Evolutionary conservation across 441 rosid genomes (phyloP).

Genomic region (Dalechampia spathulata): DNA sequence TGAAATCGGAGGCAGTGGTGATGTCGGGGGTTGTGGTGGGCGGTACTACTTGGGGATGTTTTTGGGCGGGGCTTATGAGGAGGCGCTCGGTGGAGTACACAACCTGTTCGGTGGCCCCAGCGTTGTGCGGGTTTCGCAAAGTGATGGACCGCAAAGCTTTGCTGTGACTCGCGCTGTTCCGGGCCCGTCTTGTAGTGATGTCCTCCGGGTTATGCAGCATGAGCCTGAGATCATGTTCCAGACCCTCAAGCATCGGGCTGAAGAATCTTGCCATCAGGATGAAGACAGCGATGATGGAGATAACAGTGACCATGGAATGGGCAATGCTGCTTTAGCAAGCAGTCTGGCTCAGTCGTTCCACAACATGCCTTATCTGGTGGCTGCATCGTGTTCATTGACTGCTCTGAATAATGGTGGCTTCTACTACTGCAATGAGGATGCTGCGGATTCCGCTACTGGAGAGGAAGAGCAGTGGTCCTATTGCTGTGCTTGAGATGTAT

Average conservation of each 20-base stretch:
- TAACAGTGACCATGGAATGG: slow-evolving; percentile 24
- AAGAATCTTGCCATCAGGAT: slow-evolving; percentile 39
- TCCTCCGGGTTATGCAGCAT: slow-evolving; percentile 90
- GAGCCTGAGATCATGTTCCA: slow-evolving; percentile 92
- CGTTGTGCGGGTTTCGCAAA: slow-evolving; percentile 75
- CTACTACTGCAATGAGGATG: slow-evolving; percentile 49
- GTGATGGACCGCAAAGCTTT: slow-evolving; percentile 87
- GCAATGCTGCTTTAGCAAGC: slow-evolving; percentile 29
- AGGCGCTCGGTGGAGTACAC: slow-evolving; percentile 96
- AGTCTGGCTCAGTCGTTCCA: slow-evolving; percentile 61
- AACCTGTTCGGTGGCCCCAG: slow-evolving; percentile 96
- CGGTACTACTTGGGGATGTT: slow-evolving; percentile 88
- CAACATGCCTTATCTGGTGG: slow-evolving; percentile 80
- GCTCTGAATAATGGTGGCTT: slow-evolving; percentile 49
- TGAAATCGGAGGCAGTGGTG: slow-evolving; percentile 43
- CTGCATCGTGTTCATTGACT: slow-evolving; percentile 52
- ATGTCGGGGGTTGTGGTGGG: slow-evolving; percentile 33
- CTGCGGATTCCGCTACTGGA: slow-evolving; percentile 26
- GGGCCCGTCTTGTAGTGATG: slow-evolving; percentile 76
- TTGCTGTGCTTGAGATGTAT: slow-evolving; percentile 42
- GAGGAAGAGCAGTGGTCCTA: slow-evolving; percentile 78
- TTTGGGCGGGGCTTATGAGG: slow-evolving; percentile 96
- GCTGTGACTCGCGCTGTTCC: slow-evolving; percentile 71
- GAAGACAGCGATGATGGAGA: slow-evolving; percentile 29
- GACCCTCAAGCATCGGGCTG: slow-evolving; percentile 86